phyloP scores from a whole-genome alignment of 1,139 yeast species.

The Yamadazyma songkhlaensis region DNA sequence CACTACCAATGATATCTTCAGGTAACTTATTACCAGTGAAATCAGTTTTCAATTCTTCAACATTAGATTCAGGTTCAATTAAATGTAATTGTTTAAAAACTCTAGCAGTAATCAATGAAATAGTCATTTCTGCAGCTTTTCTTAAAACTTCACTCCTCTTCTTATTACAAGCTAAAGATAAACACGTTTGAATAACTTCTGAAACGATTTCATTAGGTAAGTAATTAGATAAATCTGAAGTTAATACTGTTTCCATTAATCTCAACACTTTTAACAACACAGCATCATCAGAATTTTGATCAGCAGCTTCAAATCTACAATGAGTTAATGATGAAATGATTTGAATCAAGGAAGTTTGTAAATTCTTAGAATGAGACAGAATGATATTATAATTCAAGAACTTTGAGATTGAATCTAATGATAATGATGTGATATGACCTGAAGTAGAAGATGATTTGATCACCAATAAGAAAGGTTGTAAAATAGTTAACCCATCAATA shows the following conservation, averaged over 20 bases:
- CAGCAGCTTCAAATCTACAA: constrained; percentile 94
- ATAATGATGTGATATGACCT: constrained; percentile 80
- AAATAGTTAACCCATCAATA: constrained; percentile 68
- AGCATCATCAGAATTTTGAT: constrained; percentile 89
- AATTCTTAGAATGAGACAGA: constrained; percentile 40
- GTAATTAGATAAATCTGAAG: constrained; percentile 59
- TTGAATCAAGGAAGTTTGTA: constrained; percentile 53
- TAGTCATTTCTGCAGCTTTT: constrained; percentile 85
- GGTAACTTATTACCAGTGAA: constrained; percentile 36
- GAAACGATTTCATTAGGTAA: constrained; percentile 81
- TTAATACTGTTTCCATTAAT: constrained; percentile 66
- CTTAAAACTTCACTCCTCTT: constrained; percentile 87
- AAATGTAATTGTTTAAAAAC: constrained; percentile 61
- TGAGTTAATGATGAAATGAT: constrained; percentile 80
- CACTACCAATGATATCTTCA: constrained; percentile 42
- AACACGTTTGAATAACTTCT: constrained; percentile 88
- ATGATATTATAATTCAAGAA: constrained; percentile 64
- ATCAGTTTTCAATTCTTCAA: constrained; percentile 32
- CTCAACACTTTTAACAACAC: constrained; percentile 80
- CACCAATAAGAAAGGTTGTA: constrained; percentile 86
- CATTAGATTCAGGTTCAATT: constrained; percentile 49
- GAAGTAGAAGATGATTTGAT: constrained; percentile 83
- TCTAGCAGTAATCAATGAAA: constrained; percentile 65
- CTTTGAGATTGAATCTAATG: constrained; percentile 73
- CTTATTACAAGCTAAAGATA: constrained; percentile 90